Evolutionary conservation across 2,329 filamentous ascomycete genomes (phyloP).

Genomic region (Venturia oleaginea): DNA sequence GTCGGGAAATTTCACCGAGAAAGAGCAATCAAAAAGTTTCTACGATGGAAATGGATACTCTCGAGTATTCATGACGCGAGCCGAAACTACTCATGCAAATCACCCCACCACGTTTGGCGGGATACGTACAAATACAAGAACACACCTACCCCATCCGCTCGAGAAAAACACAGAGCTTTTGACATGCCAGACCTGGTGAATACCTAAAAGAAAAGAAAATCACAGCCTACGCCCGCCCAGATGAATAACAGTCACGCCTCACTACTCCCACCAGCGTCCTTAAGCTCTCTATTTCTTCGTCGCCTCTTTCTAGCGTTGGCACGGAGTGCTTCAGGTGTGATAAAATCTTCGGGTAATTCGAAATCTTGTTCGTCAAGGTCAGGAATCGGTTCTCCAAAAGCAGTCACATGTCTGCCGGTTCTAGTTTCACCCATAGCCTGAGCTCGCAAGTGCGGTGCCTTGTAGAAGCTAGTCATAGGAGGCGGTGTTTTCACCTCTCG

Average conservation of each 20-base stretch:
- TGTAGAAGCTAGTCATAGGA: constrained; percentile 81
- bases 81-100: neutral
- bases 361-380: constrained; percentile 65
- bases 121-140: neutral
- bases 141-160: neutral
- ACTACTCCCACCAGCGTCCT: constrained; percentile 6
- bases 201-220: neutral
- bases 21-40: neutral
- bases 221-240: neutral
- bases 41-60: neutral
- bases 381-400: constrained; percentile 75
- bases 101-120: no score
- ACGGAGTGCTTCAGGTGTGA: constrained; percentile 39
- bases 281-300: constrained; percentile 31
- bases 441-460: constrained; percentile 69
- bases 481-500: constrained; percentile 16
- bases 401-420: constrained; percentile 60
- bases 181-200: neutral
- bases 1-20: no score
- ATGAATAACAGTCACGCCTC: neutral
- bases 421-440: constrained; percentile 65
- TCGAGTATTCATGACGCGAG: neutral
- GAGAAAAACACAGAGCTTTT: neutral
- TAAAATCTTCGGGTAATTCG: constrained; percentile 57
- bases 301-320: constrained; percentile 55